Evolutionary conservation across 768 basidiomycete species (phyloP), one percentile per base, ranked within the genome.

Genomic region (Amanita molliuscula): DNA sequence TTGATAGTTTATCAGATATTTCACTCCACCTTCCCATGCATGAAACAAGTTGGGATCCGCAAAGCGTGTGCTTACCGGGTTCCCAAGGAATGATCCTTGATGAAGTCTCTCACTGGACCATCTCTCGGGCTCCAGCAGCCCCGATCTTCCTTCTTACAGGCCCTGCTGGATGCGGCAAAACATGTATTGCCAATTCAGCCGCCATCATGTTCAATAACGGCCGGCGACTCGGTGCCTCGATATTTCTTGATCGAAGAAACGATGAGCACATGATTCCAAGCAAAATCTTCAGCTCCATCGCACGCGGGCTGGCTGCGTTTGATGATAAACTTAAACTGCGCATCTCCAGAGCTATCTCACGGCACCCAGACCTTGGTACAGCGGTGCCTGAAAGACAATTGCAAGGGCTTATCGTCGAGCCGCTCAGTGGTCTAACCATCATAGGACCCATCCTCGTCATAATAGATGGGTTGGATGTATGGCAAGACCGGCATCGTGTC

Each of bases 391-490:
- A 47, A 31, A 44, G 50, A 13, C 67, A 68, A 44, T 55, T 69
- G 13, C 47, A 55, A 35, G 48, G 56, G 16, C 54, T 69, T 18
- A 59, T 67, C 41, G 31, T 67, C 5, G 50, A 50, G 3, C 64
- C 68, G 4, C 54, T 55, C 36, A 42, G 47, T 16, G 26, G 54
- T 7, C 46, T 67, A 4, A 54, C 57, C 23, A 47, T 57, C 6
- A 47, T 62, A 10, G 64, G 64, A 0, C 67, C 68, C 10, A 41
- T 70, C 2, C 36, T 69, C 9, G 48, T 69, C 6, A 57, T 70
- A 16, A 59, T 70, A 15, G 68, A 71, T 37, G 67, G 57, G 8
- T 54, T 68, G n/a, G 62, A 67, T 29, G 58, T 61, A 45, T 61
- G 62, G 38, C 53, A 56, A 6, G 54, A 61, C 18, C 45, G 51